Evolutionary conservation across 2,329 filamentous ascomycete genomes (phyloP), one percentile per base, ranked within the genome.

Genomic region (Scedosporium boydii): DNA sequence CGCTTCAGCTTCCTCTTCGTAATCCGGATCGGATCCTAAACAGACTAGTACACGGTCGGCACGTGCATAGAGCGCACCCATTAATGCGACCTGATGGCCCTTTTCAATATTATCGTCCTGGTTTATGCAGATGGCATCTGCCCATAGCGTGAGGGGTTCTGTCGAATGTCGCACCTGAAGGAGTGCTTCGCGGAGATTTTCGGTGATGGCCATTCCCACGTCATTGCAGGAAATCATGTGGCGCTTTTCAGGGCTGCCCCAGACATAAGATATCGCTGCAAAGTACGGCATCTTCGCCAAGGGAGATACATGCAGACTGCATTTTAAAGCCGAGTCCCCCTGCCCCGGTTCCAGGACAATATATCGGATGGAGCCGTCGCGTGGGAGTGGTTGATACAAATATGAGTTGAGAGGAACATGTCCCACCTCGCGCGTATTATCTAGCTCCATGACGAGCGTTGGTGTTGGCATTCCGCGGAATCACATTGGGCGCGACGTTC

Each of bases 311-410:
- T 23, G 34, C 6, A 59, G 7, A 44, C 21, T 21, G 41, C 58
- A 59, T 26, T 21, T 46, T 44, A 59, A 10, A 3, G 58, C 18
- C 9, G 23, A 26, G 9, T 41, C n/a, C 2, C 58, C 58, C 9
- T 23, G 14, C n/a, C 58, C 58, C 6, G 58, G 34, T 21, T 59
- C 58, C 6, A 59, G 38, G 41, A 59, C 21, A 27, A 67, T 61
- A 6, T 64, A 61, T 6, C 65, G 41, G 55, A 66, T 63, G 2
- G 48, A 58, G 6, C 65, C 60, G 27, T 66, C 65, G 2, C 60
- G 63, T 21, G 65, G 65, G 0, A 55, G 60, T 57, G 14, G 64
- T 34, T 9, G 29, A 34, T 34, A 34, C 29, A 34, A 34, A 34
- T 34, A 34, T 34, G 29, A 34, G 29, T 34, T 34, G 29, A 9